Evolutionary conservation across 176 grass and related monocot species (phyloP), one percentile per base, ranked within the genome.

Genomic region (Aegilops umbellulata): DNA sequence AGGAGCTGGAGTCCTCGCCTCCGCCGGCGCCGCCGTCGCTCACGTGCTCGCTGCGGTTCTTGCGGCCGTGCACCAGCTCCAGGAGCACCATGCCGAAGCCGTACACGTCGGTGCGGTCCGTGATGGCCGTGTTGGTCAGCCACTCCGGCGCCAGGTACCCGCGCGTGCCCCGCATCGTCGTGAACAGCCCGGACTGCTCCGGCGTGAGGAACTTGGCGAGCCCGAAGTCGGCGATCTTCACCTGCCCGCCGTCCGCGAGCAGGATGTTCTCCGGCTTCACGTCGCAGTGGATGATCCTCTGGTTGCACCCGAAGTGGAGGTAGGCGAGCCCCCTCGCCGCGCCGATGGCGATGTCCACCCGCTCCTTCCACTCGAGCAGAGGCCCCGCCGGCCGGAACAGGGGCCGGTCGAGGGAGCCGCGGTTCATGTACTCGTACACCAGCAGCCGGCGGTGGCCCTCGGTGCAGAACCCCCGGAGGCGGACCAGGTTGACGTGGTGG

Each of bases 241-340:
- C 94, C 77, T 92, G 94, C 2, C 88, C 86, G 38, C 87, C 82
- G 49, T 97, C 92, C 3, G 90, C 92, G 62, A 94, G 86, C 20
- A 97, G 89, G 81, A 97, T 97, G 67, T 97, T 97, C 85, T 97
- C 94, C 31, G 94, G 94, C 80, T 97, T 97, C 29, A 97, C 92
- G 79, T 97, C 94, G 64, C 94, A 97, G 82, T 97, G 94, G 26
- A 97, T 82, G 83, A 97, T 92, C 85, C 81, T 86, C 55, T 91
- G 92, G 77, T 89, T 78, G 86, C 94, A 97, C 2, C 94, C 94
- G 42, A 87, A 92, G 75, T 97, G 94, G 49, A 97, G 90, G 79
- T 97, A 97, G 3, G 94, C 94, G 44, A 97, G 94, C 13, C 94
- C 94, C 15, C 92, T 75, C 29, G 94, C 90, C 58, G 94, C 90